Evolutionary conservation across 164 flowering plant species (phyloP), one percentile per base, ranked within the genome.

Genomic region (Stephania yunnanensis): DNA sequence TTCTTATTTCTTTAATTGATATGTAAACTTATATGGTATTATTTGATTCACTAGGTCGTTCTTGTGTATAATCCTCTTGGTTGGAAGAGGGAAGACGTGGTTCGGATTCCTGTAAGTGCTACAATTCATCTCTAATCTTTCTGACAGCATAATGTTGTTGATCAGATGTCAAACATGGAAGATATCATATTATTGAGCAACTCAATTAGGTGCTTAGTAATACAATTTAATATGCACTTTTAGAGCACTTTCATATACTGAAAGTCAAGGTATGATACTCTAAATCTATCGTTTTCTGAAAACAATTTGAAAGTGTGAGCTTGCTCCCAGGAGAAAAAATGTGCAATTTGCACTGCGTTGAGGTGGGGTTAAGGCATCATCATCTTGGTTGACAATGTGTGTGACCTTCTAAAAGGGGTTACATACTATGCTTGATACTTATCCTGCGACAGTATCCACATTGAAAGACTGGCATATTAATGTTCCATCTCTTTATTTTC

Each of bases 21-120:
- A 66, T 78, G 19, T 42, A 31, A 17, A 65, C 42, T 10, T 70
- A 7, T 46, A 30, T 36, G 25, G 4, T 5, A 31, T 68, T 13
- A 6, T 73, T 74, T 75, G 74, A 71, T 78, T 73, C 69, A 83
- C 72, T 75, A 95, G 98, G 82, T 95, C 66, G 76, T 93, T 74
- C 83, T 95, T 77, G 84, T 85, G 68, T 93, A 95, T 82, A 95
- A 95, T 81, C 82, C 98, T 78, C 91, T 95, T 80, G 98, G 97
- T 73, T 95, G 97, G 98, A 89, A 83, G 78, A 85, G 98, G 78
- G 87, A 86, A 45, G 95, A 95, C 72, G 81, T 91, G 29, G 76
- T 95, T 73, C 88, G 87, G 75, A 83, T 95, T 73, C 98, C 98
- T 70, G 98, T 93, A 80, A 87, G 97, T 88, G 70, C 15, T 65